Percentiles rank a stretch among this genome's conserved stretches.
Conservation (phyloP, 148 eudicot species). For the Gaultheria prostrata region DNA sequence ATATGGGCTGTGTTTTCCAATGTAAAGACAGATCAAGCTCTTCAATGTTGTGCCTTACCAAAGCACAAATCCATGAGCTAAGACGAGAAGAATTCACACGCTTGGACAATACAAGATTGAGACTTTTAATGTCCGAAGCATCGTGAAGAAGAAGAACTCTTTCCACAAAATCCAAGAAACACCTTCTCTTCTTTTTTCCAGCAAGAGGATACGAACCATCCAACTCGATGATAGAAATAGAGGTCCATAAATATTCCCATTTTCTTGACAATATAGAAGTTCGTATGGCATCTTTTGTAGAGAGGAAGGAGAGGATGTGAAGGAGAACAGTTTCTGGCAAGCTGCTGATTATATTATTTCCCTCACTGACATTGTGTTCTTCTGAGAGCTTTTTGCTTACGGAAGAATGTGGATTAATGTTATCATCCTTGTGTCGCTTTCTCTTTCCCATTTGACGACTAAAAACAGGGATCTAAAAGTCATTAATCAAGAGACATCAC, state of each 20-base stretch:
- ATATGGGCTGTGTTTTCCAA: neutral
- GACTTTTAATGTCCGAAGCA: neutral
- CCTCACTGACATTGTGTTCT: neutral
- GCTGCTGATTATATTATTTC: constrained; percentile 7
- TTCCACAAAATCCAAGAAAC: too few species aligned
- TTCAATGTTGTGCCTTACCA: neutral
- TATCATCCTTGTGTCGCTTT: too few species aligned
- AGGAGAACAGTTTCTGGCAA: constrained; percentile 5
- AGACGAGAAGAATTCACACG: neutral
- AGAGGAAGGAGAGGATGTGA: neutral
- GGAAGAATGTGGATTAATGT: too few species aligned
- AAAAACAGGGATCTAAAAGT: too few species aligned
- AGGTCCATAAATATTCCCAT: constrained; percentile 17
- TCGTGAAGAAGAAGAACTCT: neutral
- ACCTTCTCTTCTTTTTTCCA: too few species aligned
- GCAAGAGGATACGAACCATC: too few species aligned
- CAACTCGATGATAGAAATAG: neutral
- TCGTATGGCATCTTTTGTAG: neutral
- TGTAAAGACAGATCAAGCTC: too few species aligned
- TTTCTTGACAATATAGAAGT: constrained; percentile 4
- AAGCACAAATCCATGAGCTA: neutral
- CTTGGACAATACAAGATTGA: neutral
- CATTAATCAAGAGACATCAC: neutral
- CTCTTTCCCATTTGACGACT: too few species aligned
- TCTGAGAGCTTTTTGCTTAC: too few species aligned